These are phyloP conservation scores for Sporobolomyces roseus DNA, from an alignment of 768 basidiomycete genomes.

Conservation along the genomic window DNA sequence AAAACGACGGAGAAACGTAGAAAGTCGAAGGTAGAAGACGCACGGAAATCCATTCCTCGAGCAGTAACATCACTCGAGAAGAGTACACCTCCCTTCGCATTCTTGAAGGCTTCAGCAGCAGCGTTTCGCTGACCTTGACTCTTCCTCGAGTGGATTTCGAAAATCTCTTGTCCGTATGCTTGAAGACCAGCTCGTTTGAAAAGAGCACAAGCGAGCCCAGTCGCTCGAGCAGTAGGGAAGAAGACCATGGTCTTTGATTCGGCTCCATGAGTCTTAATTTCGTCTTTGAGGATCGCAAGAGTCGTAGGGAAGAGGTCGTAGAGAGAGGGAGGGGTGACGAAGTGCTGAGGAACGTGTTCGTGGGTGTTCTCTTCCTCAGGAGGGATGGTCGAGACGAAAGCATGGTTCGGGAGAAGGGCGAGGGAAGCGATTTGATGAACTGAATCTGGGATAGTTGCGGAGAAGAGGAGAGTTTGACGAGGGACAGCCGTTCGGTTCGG, in stretches of 20 bases:
- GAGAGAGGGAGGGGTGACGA: constrained; percentile 42
- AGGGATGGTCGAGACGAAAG: constrained; percentile 59
- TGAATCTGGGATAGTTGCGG: constrained; percentile 51
- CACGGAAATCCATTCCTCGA: constrained; percentile 40
- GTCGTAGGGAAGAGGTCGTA: constrained; percentile 53
- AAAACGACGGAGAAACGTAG: too few relatives aligned
- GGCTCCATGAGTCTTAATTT: constrained; percentile 44
- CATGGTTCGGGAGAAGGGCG: constrained; percentile 47
- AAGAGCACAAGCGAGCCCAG: constrained; percentile 52
- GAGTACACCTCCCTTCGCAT: constrained; percentile 53
- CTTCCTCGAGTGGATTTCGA: constrained; percentile 57
- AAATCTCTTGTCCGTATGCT: constrained; percentile 27
- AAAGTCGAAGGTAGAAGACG: background rate
- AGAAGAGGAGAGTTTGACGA: constrained; percentile 52
- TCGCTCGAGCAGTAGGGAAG: constrained; percentile 63
- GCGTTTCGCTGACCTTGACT: constrained; percentile 55
- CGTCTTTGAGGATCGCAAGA: constrained; percentile 51
- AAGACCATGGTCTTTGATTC: constrained; percentile 58
- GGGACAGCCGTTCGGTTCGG: constrained; percentile 27
- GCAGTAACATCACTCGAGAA: constrained; percentile 58
- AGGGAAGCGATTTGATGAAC: constrained; percentile 53
- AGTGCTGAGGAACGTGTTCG: constrained; percentile 58
- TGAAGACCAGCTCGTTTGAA: constrained; percentile 40
- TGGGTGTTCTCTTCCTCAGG: constrained; percentile 62
- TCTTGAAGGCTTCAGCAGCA: constrained; percentile 56